Base-by-base conservation (phyloP, 1,139 yeast species). In the Geotrichum klebahnii region DNA sequence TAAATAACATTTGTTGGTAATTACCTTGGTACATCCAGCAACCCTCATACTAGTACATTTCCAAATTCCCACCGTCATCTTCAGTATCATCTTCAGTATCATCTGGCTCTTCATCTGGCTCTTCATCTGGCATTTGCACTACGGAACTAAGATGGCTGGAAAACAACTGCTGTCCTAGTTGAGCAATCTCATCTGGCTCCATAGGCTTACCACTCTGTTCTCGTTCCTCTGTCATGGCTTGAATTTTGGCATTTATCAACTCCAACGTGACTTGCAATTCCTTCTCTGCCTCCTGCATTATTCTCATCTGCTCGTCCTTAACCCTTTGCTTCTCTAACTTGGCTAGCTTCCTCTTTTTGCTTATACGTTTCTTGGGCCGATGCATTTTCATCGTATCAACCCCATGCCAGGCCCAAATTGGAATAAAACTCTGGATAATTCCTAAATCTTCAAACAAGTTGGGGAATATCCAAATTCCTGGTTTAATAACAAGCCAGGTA, bases 381-480 rank as follows among this genome's bases (percentile, higher is more conserved):
- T 70, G 69, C 44, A 64, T 56, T 44, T 61, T 62, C 46, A 59
- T 58, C 37, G 57, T 50, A 39, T 54, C 52, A 35, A 53, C 56
- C 16, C 70, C 86, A 61, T 89, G 90, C 90, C 95, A 92, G 5
- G 81, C 94, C 65, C 86, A 92, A 6, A 84, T 59, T 1, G 98
- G 98, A 58, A 77, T 77, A 73, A 94, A 92, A 73, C 95, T 84
- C 56, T 90, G 97, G 57, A 92, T 66, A 57, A 94, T 86, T 24
- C 97, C 96, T 59, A 95, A 89, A 64, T 92, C 98, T 55, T 84
- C 98, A 69, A 90, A 92, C 65, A 92, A 74, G 66, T 92, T 92
- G 52, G 98, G 98, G 76, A 87, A 92, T 46, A 92, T 68, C 98
- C 99, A 92, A 64, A 94, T 77, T 3, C 94, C 94, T 32, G 81